Base-by-base conservation (phyloP, 1,284 basidiomycete species). In the Athelia sp. region DNA sequence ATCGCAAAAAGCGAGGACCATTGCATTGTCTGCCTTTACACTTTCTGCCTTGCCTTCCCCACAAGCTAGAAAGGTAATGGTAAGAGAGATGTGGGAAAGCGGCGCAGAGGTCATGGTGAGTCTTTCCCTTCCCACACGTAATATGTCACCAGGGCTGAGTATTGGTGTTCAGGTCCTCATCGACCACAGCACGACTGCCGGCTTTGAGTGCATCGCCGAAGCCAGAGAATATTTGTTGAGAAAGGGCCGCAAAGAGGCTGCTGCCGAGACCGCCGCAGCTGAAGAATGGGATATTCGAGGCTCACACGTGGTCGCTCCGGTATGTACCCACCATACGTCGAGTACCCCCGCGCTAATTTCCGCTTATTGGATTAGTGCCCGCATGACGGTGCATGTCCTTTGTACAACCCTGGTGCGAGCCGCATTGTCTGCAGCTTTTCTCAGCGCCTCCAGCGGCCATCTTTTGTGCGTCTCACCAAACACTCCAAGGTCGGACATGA, bases 21-120 rank as follows among this genome's bases (percentile, higher is more conserved):
- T 98, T 32, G 91, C 88, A 0, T 64, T 99, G 29, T 92, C 90
- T 18, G 89, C 95, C 0, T 98, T 96, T 68, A 75, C 85, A 58
- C 73, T 99, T 1, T 85, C 89, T 14, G 80, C 87, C 6, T 71
- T 94, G 14, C 72, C 82, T 2, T 84, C 76, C 10, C 67, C 81
- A 38, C 58, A 79, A 8, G 77, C 82, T 4, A 80, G 88, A 45
- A 86, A 84, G 65, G 71, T 76, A 3, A 65, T 92, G 40, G 76
- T 95, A 6, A 82, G 85, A 57, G 81, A 90, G 58, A 88, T 96
- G 77, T 97, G 93, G 93, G 77, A 90, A 45, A 92, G 89, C 56
- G 90, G 89, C 26, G 93, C 93, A 29, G 80, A 87, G 58, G 79
- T 82, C 14, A 82, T 94, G 46, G 88, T 91, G 58, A 56, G 75